Base-by-base conservation (phyloP, 805 yeast genomes). In the Nakazawaea pomicola region DNA sequence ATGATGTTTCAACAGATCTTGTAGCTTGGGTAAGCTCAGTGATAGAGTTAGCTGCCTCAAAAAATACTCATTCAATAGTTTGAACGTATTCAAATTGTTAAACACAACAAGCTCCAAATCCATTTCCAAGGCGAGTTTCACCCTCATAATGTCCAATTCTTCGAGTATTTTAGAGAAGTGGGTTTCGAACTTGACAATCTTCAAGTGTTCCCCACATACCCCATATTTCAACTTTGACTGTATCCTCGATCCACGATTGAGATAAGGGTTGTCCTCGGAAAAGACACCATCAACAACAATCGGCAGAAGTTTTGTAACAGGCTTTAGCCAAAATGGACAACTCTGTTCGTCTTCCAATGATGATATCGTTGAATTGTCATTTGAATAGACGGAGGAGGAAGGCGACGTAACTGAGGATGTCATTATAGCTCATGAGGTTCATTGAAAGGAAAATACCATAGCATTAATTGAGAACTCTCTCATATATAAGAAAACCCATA, bases 181-280 rank as follows among this genome's bases (percentile, higher is more conserved):
- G 9, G 15, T 39, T 24, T 39, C 43, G 23, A 33, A 39, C 14
- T 39, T 33, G 9, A 21, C 6, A 3, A 39, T 21, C 29, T 39
- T 33, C 33, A 38, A 32, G 8, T 30, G 31, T 2, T 23, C 16
- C 5, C 29, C 29, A n/a, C 16, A 4, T 3, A 12, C 30, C 14
- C 14, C 8, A 11, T 4, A n/a, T 24, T n/a, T 24, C 3, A 24
- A 11, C 16, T 12, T 14, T 12, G 15, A 8, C 6, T 12, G 16
- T 7, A 28, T 14, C 7, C 14, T 14, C 12, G 15, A 9, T 11
- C 28, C n/a, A 14, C 3, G 30, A 28, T 6, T 11, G 15, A 33
- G 19, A 23, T 33, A 33, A 5, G 36, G 36, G 29, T 33, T 33
- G n/a, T 4, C 5, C 12, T 21, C 28, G 18, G 27, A 33, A 23